A percentile compares a stretch with the other conserved stretches of the same genome.
Conservation (phyloP, 805 yeast genomes). For the Yamadazyma kitorensis region DNA sequence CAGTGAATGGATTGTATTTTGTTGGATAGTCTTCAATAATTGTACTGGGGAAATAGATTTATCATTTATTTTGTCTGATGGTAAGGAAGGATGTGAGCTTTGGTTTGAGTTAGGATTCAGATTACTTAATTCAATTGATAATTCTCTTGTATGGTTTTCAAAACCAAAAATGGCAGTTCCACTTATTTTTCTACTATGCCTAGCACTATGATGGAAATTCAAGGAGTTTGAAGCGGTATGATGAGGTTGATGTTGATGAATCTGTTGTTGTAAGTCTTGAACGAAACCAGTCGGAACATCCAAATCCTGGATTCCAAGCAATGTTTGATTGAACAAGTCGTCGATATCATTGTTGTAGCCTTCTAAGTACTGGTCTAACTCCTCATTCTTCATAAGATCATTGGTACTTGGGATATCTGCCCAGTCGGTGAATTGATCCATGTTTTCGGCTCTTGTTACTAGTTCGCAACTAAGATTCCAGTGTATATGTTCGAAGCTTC, state of each 20-base stretch:
- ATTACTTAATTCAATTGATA: slow-evolving; percentile 51
- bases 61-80: slow-evolving; percentile 14
- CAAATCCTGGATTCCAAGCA: slow-evolving; percentile 56
- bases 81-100: slow-evolving; percentile 10
- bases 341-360: slow-evolving; percentile 51
- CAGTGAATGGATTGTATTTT: slow-evolving; percentile 5
- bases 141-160: slow-evolving; percentile 57
- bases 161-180: slow-evolving; percentile 84
- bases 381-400: slow-evolving; percentile 53
- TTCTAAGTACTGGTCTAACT: slow-evolving; percentile 45
- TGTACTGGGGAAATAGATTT: slow-evolving; percentile 36
- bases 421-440: slow-evolving; percentile 28
- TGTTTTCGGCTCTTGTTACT: slow-evolving; percentile 4
- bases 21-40: slow-evolving; percentile 13
- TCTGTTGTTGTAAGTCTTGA: slow-evolving; percentile 18
- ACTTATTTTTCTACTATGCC: slow-evolving; percentile 62
- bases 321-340: slow-evolving; percentile 53
- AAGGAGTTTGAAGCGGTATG: slow-evolving; percentile 14
- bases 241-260: slow-evolving; percentile 1
- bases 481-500: no score
- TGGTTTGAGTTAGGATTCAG: slow-evolving; percentile 13
- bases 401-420: slow-evolving; percentile 31
- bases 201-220: slow-evolving; percentile 16
- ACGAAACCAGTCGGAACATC: slow-evolving; percentile 54
- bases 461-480: not conserved